Percentiles rank a stretch among this genome's conserved stretches.
These are phyloP conservation scores for Euphorbia schlechtendalii DNA, from an alignment of 441 rosid genomes.

Conservation along the genomic window DNA sequence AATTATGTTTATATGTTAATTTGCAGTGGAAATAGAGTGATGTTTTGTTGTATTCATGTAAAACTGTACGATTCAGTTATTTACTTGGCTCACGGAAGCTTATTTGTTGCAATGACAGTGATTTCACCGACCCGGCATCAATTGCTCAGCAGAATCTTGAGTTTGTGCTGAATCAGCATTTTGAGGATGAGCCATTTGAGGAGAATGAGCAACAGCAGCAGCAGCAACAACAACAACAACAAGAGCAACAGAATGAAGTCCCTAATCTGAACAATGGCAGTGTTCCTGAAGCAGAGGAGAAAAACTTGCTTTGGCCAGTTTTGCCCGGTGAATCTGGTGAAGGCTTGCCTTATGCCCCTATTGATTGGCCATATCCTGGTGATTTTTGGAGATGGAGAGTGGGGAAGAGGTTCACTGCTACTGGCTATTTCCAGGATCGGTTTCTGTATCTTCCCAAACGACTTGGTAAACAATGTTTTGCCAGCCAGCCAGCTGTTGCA, in stretches of 20 bases:
- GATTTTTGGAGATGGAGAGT: slow-evolving; percentile 93
- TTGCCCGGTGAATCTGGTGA: slow-evolving; percentile 47
- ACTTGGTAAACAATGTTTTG: slow-evolving; percentile 41
- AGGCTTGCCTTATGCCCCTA: slow-evolving; percentile 88
- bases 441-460: slow-evolving; percentile 55
- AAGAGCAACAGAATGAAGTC: not conserved
- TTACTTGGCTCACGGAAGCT: not conserved
- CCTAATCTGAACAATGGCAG: not conserved
- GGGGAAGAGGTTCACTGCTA: slow-evolving; percentile 48
- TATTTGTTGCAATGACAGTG: slow-evolving; percentile 10
- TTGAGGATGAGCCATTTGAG: not conserved
- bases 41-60: no score
- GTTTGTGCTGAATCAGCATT: slow-evolving; percentile 5
- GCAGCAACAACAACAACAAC: not conserved
- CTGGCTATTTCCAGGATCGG: slow-evolving; percentile 58
- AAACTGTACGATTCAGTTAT: not conserved
- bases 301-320: slow-evolving; percentile 29
- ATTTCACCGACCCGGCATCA: slow-evolving; percentile 21
- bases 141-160: slow-evolving; percentile 15
- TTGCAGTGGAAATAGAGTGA: no score
- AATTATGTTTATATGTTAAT: no score
- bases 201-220: not conserved
- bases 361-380: slow-evolving; percentile 79
- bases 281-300: slow-evolving; percentile 5
- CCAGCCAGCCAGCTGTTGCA: slow-evolving; percentile 48